These are phyloP conservation scores for Huntiella abstrusa DNA, from an alignment of 2,329 filamentous ascomycete genomes.

Conservation along the genomic window DNA sequence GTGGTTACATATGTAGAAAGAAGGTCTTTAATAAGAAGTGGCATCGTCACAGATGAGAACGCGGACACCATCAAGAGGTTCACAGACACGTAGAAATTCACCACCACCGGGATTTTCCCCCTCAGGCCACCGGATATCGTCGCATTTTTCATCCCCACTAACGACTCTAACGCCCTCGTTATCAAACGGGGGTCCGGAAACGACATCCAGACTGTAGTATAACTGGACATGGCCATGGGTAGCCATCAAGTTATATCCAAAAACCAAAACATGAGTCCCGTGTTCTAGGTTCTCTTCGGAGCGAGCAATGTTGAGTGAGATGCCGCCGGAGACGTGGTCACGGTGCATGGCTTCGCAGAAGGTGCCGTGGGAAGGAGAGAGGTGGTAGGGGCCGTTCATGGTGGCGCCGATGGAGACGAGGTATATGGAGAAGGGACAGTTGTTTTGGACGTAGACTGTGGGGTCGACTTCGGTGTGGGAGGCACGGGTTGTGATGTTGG, in stretches of 20 bases:
- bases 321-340: conserved; percentile 22
- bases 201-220: conserved; percentile 23
- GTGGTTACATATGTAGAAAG: too few species aligned
- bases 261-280: conserved; percentile 21
- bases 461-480: neutral
- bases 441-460: conserved; percentile 20
- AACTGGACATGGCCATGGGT: conserved; percentile 12
- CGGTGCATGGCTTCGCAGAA: conserved; percentile 20
- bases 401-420: conserved; percentile 22
- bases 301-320: conserved; percentile 22
- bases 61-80: conserved; percentile 2
- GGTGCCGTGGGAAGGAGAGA: conserved; percentile 15
- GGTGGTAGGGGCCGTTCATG: conserved; percentile 15
- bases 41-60: too few species aligned
- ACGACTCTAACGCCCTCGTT: conserved; percentile 18
- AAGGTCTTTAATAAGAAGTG: too few species aligned
- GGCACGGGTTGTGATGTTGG: neutral
- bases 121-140: conserved; percentile 19
- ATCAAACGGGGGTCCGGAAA: conserved; percentile 22
- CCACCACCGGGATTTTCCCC: conserved; percentile 20
- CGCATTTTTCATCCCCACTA: conserved; percentile 18
- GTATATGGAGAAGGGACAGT: conserved; percentile 19
- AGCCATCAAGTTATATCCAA: conserved; percentile 21
- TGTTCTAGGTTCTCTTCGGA: conserved; percentile 20
- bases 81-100: conserved; percentile 16